Evolutionary conservation across 2,329 filamentous ascomycete genomes (phyloP).

Genomic region (Fusarium sp.): DNA sequence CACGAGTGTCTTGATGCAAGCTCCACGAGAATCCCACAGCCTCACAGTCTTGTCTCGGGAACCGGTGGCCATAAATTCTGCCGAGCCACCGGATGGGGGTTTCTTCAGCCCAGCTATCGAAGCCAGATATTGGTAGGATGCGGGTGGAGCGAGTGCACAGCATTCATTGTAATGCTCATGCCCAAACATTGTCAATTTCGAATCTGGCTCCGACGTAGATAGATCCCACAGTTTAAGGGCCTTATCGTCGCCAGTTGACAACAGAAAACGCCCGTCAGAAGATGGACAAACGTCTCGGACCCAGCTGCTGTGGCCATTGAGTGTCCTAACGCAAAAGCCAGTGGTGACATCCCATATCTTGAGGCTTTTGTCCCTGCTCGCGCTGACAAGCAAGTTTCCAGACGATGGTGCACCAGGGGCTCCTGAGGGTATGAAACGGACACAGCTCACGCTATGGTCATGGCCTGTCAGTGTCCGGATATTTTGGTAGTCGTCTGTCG

Average conservation of each 20-base stretch:
- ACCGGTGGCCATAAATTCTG: constrained; percentile 90
- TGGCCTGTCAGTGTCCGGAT: constrained; percentile 91
- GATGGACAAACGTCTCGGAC: constrained; percentile 89
- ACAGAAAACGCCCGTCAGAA: constrained; percentile 81
- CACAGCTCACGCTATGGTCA: constrained; percentile 89
- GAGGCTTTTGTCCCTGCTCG: constrained; percentile 85
- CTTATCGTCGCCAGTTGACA: constrained; percentile 86
- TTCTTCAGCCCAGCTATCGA: constrained; percentile 85
- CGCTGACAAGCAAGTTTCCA: constrained; percentile 86
- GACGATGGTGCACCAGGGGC: constrained; percentile 81
- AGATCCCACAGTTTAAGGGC: constrained; percentile 88
- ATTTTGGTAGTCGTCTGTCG: constrained; percentile 92
- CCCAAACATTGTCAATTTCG: constrained; percentile 82
- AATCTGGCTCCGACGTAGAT: constrained; percentile 70
- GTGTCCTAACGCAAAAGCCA: constrained; percentile 91
- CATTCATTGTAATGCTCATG: constrained; percentile 91
- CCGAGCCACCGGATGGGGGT: constrained; percentile 77
- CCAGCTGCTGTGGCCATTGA: constrained; percentile 85
- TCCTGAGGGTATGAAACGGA: constrained; percentile 88
- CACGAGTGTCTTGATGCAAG: constrained; percentile 81
- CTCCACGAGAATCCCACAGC: constrained; percentile 88
- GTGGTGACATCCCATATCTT: constrained; percentile 94
- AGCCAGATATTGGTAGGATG: constrained; percentile 81
- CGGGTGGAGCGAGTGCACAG: constrained; percentile 83
- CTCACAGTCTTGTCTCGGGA: constrained; percentile 91